phyloP scores from a whole-genome alignment of 2,329 filamentous ascomycete genomes.

The Diaporthe helianthi region DNA sequence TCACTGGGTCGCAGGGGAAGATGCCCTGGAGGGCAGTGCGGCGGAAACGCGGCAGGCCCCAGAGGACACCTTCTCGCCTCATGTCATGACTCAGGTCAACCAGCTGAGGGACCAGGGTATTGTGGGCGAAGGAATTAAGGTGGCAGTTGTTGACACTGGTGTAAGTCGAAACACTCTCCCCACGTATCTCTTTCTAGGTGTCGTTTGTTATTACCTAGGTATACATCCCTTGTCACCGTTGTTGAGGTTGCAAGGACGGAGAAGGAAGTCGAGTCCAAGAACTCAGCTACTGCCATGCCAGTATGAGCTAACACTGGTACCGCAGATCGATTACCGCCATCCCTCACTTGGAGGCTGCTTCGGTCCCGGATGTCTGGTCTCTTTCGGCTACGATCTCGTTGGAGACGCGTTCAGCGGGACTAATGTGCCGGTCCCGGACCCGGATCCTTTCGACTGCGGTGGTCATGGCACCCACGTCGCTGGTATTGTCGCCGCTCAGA shows the following conservation, averaged over 20 bases:
- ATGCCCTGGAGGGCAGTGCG: constrained; percentile 36
- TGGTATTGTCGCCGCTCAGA: constrained; percentile 67
- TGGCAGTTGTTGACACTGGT: constrained; percentile 62
- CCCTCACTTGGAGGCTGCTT: constrained; percentile 70
- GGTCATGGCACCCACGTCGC: constrained; percentile 69
- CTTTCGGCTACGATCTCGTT: constrained; percentile 63
- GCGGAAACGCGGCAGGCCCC: constrained; percentile 44
- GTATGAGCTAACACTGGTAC: constrained; percentile 36
- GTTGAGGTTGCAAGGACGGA: background rate
- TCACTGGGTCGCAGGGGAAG: constrained; percentile 49
- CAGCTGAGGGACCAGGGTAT: constrained; percentile 56
- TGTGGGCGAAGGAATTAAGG: constrained; percentile 58
- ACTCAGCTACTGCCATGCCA: background rate
- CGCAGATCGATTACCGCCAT: constrained; percentile 66
- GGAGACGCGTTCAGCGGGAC: constrained; percentile 57
- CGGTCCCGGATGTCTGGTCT: constrained; percentile 64
- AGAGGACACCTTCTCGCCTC: constrained; percentile 54
- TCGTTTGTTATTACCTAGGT: no score
- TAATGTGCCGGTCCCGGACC: constrained; percentile 52
- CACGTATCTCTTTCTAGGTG: background rate
- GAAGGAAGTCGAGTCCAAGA: background rate
- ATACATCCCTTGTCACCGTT: background rate
- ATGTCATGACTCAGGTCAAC: constrained; percentile 64
- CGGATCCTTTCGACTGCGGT: constrained; percentile 61
- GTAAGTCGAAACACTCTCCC: constrained; percentile 46